Conservation (phyloP, 331 rosid species). For the Malus hybrid region DNA sequence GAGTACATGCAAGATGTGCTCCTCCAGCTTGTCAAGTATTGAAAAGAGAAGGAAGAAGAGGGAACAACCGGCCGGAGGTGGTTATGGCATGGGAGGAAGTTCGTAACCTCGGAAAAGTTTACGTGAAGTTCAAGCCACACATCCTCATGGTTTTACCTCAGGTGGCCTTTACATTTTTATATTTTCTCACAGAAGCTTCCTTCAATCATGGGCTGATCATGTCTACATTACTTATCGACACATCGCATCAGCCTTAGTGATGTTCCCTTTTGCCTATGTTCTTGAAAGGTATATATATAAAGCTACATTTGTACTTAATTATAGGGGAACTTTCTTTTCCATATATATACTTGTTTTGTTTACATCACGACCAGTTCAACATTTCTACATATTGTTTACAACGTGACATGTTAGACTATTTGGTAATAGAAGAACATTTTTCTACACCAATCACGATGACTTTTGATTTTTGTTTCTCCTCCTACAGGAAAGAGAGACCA, state of each 20-base stretch:
- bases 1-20: conserved; percentile 4
- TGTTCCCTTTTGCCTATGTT: conserved; percentile 64
- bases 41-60: neutral
- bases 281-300: conserved; percentile 48
- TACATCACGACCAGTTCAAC: neutral
- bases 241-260: conserved; percentile 27
- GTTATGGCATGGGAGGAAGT: conserved; percentile 21
- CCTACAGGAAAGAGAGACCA: conserved; percentile 51
- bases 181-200: conserved; percentile 56
- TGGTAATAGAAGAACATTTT: neutral
- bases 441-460: neutral
- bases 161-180: conserved; percentile 40
- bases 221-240: conserved; percentile 67
- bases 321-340: neutral
- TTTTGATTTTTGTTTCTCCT: neutral
- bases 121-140: conserved; percentile 55
- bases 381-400: too few species aligned
- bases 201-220: conserved; percentile 77
- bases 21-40: conserved; percentile 10
- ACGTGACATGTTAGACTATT: neutral
- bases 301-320: neutral
- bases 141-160: conserved; percentile 42
- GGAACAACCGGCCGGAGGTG: neutral
- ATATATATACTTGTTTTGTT: neutral
- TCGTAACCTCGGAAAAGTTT: neutral